Evolutionary conservation across 331 rosid species (phyloP).

Genomic region (Saraca asoca): DNA sequence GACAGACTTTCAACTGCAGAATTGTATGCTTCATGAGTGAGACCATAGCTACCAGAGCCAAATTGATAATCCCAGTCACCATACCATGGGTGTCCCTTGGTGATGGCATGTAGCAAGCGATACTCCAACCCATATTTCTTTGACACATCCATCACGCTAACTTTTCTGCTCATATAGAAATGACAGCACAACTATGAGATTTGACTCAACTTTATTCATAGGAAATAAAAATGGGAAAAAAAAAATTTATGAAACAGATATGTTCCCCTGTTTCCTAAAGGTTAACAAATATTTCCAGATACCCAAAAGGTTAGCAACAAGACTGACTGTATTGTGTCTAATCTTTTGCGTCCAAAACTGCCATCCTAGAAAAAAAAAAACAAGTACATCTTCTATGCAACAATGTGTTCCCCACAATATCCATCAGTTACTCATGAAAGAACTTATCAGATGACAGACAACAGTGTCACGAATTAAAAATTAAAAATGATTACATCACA

Average conservation of each 20-base stretch:
- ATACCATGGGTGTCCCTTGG: constrained; percentile 83
- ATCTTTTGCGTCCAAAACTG: neutral
- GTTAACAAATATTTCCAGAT: constrained; percentile 15
- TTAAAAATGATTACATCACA: neutral
- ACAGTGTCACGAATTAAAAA: constrained; percentile 1
- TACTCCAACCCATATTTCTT: constrained; percentile 90
- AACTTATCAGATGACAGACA: neutral
- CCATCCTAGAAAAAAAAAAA: neutral
- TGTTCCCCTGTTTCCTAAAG: constrained; percentile 15
- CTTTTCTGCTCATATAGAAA: constrained; percentile 55
- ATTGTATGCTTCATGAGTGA: constrained; percentile 68
- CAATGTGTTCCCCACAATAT: constrained; percentile 10
- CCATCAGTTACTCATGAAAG: constrained; percentile 7
- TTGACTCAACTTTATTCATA: constrained; percentile 21
- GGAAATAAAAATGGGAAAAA: neutral
- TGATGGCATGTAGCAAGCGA: constrained; percentile 81
- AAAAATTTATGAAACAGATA: constrained; percentile 9
- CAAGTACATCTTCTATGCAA: constrained; percentile 7
- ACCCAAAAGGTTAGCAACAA: constrained; percentile 11
- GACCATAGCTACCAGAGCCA: constrained; percentile 93
- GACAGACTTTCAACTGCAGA: constrained; percentile 72
- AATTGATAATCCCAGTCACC: constrained; percentile 96
- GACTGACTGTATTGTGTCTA: neutral
- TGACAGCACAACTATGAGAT: constrained; percentile 23
- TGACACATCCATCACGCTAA: constrained; percentile 97